Conservation (phyloP, 2,329 filamentous ascomycete genomes). For the Botrytis hyacinthi region DNA sequence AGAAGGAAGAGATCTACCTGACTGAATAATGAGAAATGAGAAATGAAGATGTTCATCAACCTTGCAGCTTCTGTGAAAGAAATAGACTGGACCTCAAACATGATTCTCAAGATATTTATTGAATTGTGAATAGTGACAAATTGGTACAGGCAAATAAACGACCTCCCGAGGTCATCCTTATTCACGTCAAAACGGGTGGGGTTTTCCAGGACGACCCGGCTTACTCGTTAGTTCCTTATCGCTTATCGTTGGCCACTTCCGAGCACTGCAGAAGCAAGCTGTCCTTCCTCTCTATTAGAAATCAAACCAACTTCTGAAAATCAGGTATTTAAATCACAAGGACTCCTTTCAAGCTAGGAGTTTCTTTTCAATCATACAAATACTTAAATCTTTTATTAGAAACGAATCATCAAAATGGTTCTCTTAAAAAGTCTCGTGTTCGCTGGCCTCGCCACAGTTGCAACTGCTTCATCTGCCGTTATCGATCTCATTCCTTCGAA, state of each 20-base stretch:
- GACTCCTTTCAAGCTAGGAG: neutral
- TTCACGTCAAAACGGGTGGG: neutral
- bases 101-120: neutral
- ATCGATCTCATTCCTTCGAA: constrained; percentile 86
- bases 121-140: neutral
- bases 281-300: constrained; percentile 16
- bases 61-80: neutral
- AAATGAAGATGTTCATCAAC: neutral
- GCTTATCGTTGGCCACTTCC: constrained; percentile 15
- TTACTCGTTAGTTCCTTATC: neutral
- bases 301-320: constrained; percentile 14
- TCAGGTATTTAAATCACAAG: constrained; percentile 12
- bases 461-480: constrained; percentile 70
- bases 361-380: neutral
- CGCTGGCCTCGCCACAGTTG: constrained; percentile 46
- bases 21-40: constrained; percentile 12
- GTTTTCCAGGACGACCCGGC: neutral
- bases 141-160: neutral
- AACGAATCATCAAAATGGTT: constrained; percentile 33
- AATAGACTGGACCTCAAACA: neutral
- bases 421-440: constrained; percentile 60
- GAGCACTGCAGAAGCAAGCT: constrained; percentile 12
- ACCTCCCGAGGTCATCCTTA: neutral
- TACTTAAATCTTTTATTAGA: constrained; percentile 7
- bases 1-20: neutral